These are phyloP conservation scores for Fraxinus cuspidata DNA, from an alignment of 257 asterid genomes.

Conservation along the genomic window DNA sequence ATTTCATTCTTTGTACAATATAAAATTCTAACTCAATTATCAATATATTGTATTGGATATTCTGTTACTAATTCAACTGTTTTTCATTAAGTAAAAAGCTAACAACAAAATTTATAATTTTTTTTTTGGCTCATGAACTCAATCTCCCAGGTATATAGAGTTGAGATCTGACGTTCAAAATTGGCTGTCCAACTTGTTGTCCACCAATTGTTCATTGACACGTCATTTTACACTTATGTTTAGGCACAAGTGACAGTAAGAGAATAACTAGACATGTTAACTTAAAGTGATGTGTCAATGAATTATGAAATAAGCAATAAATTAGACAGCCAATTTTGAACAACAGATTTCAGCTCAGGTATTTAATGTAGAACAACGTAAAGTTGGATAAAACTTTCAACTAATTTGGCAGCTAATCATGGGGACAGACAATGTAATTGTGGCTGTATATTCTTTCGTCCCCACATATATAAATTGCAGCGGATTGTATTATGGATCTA, in stretches of 20 bases:
- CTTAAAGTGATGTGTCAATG: no score
- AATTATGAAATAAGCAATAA: no score
- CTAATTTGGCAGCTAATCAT: not conserved
- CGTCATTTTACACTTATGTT: no score
- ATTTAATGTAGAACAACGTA: not conserved
- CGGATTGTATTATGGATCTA: not conserved
- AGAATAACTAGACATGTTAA: no score
- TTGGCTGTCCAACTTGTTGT: no score
- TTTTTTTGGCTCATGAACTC: not conserved
- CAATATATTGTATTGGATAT: not conserved
- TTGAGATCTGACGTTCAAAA: no score
- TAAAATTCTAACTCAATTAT: not conserved
- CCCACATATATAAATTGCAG: not conserved
- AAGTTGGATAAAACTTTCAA: not conserved
- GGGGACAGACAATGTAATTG: not conserved
- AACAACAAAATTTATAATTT: not conserved
- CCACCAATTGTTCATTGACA: no score
- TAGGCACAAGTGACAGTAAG: no score
- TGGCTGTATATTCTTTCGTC: not conserved
- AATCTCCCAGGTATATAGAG: not conserved
- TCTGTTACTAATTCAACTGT: not conserved
- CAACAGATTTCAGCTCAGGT: no score
- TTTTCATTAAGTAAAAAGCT: not conserved
- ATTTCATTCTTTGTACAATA: not conserved
- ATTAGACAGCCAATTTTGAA: no score